Conservation (phyloP, 495 filamentous ascomycete species). For the Penicillium coffeae region DNA sequence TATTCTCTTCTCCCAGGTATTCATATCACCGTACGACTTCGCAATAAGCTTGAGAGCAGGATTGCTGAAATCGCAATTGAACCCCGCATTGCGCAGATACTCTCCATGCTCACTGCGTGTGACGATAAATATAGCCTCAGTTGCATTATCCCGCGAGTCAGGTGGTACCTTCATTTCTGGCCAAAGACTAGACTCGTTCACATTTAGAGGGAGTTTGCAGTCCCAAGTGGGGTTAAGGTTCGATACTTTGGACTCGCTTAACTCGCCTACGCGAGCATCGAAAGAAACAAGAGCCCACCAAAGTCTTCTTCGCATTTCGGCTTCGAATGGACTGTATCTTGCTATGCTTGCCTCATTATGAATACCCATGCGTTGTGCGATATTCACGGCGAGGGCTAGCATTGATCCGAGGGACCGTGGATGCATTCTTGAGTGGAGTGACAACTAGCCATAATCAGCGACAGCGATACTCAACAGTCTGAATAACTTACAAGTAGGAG, state of each 20-base stretch:
- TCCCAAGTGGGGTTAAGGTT: conserved; percentile 52
- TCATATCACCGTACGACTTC: conserved; percentile 24
- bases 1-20: conserved; percentile 37
- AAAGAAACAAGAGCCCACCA: conserved; percentile 57
- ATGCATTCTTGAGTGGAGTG: conserved; percentile 38
- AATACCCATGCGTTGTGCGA: conserved; percentile 52
- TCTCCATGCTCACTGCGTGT: conserved; percentile 48
- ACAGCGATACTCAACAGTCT: neutral
- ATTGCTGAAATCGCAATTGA: conserved; percentile 50
- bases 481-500: conserved; percentile 51
- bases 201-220: conserved; percentile 50
- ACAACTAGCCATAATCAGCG: conserved; percentile 39
- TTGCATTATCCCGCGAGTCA: conserved; percentile 25
- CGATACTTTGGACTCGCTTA: conserved; percentile 32
- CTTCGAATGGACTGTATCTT: conserved; percentile 40
- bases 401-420: conserved; percentile 53
- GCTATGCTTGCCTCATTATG: conserved; percentile 39
- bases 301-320: conserved; percentile 55
- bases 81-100: conserved; percentile 40
- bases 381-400: conserved; percentile 50
- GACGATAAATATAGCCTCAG: conserved; percentile 51
- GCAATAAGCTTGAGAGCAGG: conserved; percentile 42
- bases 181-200: conserved; percentile 53
- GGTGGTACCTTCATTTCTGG: conserved; percentile 47
- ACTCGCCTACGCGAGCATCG: conserved; percentile 48